A percentile compares a stretch with the other conserved stretches of the same genome.
Evolutionary conservation across 768 basidiomycete species (phyloP).

Genomic region (Coprinopsis cinerea): DNA sequence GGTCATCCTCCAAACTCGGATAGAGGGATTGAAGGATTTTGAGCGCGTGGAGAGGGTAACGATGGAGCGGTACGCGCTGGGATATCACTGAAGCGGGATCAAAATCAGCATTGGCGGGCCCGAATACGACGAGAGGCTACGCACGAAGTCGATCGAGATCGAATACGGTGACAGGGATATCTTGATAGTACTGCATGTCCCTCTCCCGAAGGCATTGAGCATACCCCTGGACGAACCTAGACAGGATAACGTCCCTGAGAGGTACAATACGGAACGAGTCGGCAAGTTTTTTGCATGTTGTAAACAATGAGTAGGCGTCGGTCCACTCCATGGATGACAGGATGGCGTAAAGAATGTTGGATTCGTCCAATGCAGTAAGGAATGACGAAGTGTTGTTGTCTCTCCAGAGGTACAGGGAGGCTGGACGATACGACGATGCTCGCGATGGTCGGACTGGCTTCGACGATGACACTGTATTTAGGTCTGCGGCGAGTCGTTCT

Average conservation of each 20-base stretch:
- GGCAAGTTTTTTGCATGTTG: conserved; percentile 28
- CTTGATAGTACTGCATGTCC: conserved; percentile 34
- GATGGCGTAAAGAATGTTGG: conserved; percentile 21
- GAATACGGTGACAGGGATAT: conserved; percentile 46
- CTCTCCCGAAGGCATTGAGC: conserved; percentile 33
- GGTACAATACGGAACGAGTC: conserved; percentile 22
- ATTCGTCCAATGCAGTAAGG: conserved; percentile 15
- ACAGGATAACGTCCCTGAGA: conserved; percentile 34
- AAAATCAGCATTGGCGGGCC: conserved; percentile 11
- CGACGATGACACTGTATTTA: not conserved
- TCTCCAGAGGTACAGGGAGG: conserved; percentile 17
- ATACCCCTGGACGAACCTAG: conserved; percentile 57
- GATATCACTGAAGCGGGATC: conserved; percentile 49
- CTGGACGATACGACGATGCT: conserved; percentile 12
- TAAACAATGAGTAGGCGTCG: conserved; percentile 32
- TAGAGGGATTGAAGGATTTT: conserved; percentile 37
- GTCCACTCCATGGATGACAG: conserved; percentile 32
- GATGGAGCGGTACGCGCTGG: conserved; percentile 56
- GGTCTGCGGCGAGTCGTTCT: conserved; percentile 8
- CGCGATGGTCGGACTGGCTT: conserved; percentile 7
- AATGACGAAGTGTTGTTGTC: conserved; percentile 9
- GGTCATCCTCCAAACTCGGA: conserved; percentile 28
- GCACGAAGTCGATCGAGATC: conserved; percentile 64
- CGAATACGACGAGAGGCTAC: conserved; percentile 22
- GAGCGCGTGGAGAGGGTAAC: conserved; percentile 66